These are phyloP conservation scores for Croton laevigatus DNA, from an alignment of 441 rosid species.

Conservation along the genomic window DNA sequence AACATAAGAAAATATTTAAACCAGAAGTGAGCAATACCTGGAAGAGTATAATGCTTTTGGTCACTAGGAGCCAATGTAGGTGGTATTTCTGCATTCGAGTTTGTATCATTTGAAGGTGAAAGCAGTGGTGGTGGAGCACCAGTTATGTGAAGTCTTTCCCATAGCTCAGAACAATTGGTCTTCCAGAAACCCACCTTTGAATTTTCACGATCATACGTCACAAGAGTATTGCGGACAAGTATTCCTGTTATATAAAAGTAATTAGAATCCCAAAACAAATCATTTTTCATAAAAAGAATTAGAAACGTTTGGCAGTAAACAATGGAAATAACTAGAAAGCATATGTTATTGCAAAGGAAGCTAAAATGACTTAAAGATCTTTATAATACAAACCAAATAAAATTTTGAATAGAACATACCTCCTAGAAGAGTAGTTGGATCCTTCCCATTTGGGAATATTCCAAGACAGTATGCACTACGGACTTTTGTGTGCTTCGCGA, in stretches of 20 bases:
- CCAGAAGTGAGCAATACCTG: constrained; percentile 37
- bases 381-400: constrained; percentile 3
- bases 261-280: constrained; percentile 5
- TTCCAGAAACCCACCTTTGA: constrained; percentile 87
- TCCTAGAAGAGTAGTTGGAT: constrained; percentile 89
- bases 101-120: constrained; percentile 35
- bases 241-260: constrained; percentile 48
- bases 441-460: constrained; percentile 82
- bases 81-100: constrained; percentile 33
- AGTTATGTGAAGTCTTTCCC: constrained; percentile 62
- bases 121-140: constrained; percentile 40
- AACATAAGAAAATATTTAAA: constrained; percentile 15
- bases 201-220: constrained; percentile 79
- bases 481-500: constrained; percentile 79
- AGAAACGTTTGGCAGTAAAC: background rate
- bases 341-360: background rate
- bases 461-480: constrained; percentile 86
- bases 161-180: constrained; percentile 89
- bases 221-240: constrained; percentile 81
- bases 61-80: constrained; percentile 38
- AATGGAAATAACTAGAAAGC: background rate
- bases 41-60: constrained; percentile 30
- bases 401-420: constrained; percentile 37
- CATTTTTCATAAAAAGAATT: constrained; percentile 1
- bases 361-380: background rate